A percentile compares a stretch with the other conserved stretches of the same genome.
phyloP scores from a whole-genome alignment of 2,329 filamentous ascomycete genomes.

The Pseudofabraea citricarpa region DNA sequence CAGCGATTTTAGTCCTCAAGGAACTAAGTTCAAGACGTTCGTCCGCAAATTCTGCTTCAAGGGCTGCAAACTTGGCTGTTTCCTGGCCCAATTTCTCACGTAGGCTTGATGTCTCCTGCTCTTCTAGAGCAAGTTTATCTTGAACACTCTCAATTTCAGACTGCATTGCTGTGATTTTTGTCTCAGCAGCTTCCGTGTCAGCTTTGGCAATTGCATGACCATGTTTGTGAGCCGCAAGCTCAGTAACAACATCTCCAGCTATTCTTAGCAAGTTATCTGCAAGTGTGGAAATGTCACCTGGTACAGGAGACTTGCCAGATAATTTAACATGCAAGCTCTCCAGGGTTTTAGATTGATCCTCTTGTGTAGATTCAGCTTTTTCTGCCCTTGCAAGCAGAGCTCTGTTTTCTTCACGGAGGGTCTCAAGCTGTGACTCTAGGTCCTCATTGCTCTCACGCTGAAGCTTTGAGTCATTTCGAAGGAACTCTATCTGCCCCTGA shows the following conservation, averaged over 20 bases:
- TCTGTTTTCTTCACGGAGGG: constrained; percentile 49
- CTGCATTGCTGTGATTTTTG: constrained; percentile 50
- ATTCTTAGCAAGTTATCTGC: constrained; percentile 55
- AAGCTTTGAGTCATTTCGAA: constrained; percentile 54
- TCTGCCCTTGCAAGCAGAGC: constrained; percentile 46
- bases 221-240: constrained; percentile 54
- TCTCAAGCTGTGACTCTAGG: constrained; percentile 53
- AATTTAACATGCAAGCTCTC: constrained; percentile 56
- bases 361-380: constrained; percentile 44
- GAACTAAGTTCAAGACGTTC: constrained; percentile 65
- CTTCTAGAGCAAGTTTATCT: constrained; percentile 46
- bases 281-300: constrained; percentile 52
- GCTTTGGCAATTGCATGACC: constrained; percentile 55
- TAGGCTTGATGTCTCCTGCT: constrained; percentile 46
- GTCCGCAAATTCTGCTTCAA: constrained; percentile 55
- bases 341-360: constrained; percentile 49
- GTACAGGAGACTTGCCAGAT: constrained; percentile 45
- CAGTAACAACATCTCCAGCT: constrained; percentile 54
- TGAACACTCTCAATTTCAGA: constrained; percentile 50
- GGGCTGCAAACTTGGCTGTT: constrained; percentile 46
- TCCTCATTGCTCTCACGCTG: constrained; percentile 55
- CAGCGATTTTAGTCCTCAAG: constrained; percentile 67
- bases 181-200: constrained; percentile 57
- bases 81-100: constrained; percentile 49
- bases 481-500: constrained; percentile 57